Evolutionary conservation across 2,329 filamentous ascomycete genomes (phyloP), one percentile per base, ranked within the genome.

Genomic region (Elsinoe australis): DNA sequence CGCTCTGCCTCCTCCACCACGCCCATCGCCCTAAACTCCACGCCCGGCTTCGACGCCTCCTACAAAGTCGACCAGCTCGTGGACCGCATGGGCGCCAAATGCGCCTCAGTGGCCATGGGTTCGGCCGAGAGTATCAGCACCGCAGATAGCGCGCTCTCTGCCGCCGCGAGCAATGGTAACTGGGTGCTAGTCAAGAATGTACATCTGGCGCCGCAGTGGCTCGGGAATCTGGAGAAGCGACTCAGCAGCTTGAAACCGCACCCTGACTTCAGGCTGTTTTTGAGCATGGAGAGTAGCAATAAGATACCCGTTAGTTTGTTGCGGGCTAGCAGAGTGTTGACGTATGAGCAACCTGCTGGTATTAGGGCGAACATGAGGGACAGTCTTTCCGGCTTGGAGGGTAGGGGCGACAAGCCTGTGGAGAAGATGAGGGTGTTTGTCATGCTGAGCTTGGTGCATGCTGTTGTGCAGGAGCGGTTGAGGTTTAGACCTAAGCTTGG

Each of bases 141-240:
- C 53, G 92, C 92, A 14, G 92, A 98, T 73, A 95, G 95, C 68
- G 92, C 94, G 22, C 88, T 98, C 61, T 85, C 80, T 67, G 87
- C 88, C 59, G 92, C 92, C 7, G 90, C 92, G 4, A 87, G 94
- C 50, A 85, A 83, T 12, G 92, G 92, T 56, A 87, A 82, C 19
- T 98, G 92, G 92, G 94, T 98, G 7, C 76, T 98, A 52, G 82
- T 98, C 75, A 98, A 98, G 79, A 98, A 98, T 71, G 92, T 98
- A 15, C 92, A 98, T 67, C 76, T 98, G 53, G 88, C 90, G 22
- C 88, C 92, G 1, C 87, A 87, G 9, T 98, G 94, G 94, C 73
- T 98, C 24, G 90, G 96, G 67, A 95, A 88, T 60, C 76, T 98
- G 12, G 90, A 98, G 72, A 98, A 98, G 75, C 82, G 90, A 35